phyloP scores from a whole-genome alignment of 371 early-diverging fungal genomes.

The Mucor piriformis region DNA sequence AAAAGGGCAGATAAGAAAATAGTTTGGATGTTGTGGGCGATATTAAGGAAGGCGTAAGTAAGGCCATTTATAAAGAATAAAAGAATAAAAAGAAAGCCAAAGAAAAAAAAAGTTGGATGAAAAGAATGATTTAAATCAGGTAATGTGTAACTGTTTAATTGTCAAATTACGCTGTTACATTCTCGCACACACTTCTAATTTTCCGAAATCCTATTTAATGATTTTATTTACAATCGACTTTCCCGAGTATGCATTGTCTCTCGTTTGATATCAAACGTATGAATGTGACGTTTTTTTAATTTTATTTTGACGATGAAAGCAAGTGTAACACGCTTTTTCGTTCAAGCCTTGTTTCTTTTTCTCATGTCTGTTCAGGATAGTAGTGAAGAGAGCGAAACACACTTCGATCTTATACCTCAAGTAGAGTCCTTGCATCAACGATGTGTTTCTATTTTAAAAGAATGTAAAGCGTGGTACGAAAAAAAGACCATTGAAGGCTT shows the following conservation, averaged over 20 bases:
- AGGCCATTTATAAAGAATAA: conserved; percentile 11
- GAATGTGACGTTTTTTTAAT: neutral
- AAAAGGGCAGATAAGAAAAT: conserved; percentile 24
- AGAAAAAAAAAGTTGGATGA: conserved; percentile 2
- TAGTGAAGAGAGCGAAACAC: neutral
- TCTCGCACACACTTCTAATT: conserved; percentile 1
- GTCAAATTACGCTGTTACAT: conserved; percentile 3
- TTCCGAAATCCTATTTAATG: neutral
- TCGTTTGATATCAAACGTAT: neutral
- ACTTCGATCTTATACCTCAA: conserved; percentile 9
- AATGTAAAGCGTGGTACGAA: conserved; percentile 23
- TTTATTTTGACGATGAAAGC: neutral
- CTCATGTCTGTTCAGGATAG: neutral
- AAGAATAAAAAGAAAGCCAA: conserved; percentile 2
- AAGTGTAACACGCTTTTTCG: neutral
- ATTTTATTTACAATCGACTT: neutral
- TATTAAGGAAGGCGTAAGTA: conserved; percentile 25
- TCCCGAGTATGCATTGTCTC: neutral
- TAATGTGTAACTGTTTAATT: conserved; percentile 6
- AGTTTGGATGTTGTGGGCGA: conserved; percentile 23
- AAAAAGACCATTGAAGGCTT: conserved; percentile 23
- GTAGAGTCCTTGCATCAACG: conserved; percentile 10
- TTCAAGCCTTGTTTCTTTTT: neutral
- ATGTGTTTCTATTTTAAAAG: conserved; percentile 10
- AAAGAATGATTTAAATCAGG: conserved; percentile 4